Base-by-base conservation (phyloP, 1,284 basidiomycete genomes). In the Malassezia sympodialis region DNA sequence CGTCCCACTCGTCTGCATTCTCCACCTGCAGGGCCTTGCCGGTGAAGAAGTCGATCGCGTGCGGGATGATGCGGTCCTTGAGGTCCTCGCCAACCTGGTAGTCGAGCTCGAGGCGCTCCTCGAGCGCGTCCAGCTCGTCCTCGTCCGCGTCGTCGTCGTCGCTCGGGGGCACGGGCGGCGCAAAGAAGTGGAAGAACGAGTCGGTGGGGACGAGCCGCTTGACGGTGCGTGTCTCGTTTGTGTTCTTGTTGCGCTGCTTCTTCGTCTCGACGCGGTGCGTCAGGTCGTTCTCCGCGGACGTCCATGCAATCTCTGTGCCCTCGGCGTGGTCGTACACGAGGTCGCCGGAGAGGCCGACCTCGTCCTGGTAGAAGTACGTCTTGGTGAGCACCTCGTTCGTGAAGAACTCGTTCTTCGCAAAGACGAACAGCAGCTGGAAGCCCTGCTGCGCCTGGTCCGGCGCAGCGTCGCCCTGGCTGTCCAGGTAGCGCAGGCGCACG, bases 81-180 rank as follows among this genome's bases (percentile, higher is more conserved):
- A 98, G 79, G 77, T 98, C 93, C 79, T 96, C 93, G 49, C 91
- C 93, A 69, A 96, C 87, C 80, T 96, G 91, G 77, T 96, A 96
- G 79, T 98, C 93, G 63, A 91, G 80, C 80, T 96, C 93, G 50
- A 98, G 82, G 72, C 88, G 53, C 76, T 86, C 86, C 76, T 96
- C 90, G 53, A 96, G 81, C 42, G 66, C 66, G 15, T 61, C 60
- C 12, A 61, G 40, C 43, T 54, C 48, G 32, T 61, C 60, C 49
- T 68, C 67, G 42, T 68, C 68, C 37, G 58, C 67, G 24, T 67
- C 68, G 23, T 71, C 69, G 19, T 66, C 65, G 55, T 67, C 63
- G 55, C 59, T 68, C 49, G 70, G 72, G 14, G 72, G 70, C 58
- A 63, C 63, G 39, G 70, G 72, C 32, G 70, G 72, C 42, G 68